These are phyloP conservation scores for Leccinellum rugosiceps DNA, from an alignment of 768 basidiomycete genomes.

Conservation along the genomic window DNA sequence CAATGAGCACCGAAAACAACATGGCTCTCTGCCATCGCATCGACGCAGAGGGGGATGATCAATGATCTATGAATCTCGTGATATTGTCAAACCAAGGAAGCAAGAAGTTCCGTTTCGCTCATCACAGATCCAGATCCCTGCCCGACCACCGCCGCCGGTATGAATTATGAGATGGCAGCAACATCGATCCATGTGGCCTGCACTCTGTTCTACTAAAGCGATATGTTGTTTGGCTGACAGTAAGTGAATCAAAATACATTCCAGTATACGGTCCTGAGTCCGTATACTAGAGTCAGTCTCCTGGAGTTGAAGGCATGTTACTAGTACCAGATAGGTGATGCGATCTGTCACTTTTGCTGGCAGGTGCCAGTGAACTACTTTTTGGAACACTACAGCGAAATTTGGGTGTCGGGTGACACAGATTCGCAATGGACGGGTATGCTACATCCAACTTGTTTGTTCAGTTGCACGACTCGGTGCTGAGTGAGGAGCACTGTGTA, in stretches of 20 bases:
- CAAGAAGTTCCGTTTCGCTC: constrained; percentile 14
- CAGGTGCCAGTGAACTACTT: constrained; percentile 82
- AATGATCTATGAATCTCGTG: constrained; percentile 18
- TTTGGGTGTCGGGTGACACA: constrained; percentile 83
- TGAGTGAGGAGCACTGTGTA: constrained; percentile 4
- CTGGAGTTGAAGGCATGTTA: constrained; percentile 57
- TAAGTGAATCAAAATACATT: constrained; percentile 34
- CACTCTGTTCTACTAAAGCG: constrained; percentile 79
- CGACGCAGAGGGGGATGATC: not conserved
- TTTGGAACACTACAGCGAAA: constrained; percentile 77
- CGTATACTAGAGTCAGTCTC: constrained; percentile 58
- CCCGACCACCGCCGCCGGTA: constrained; percentile 37
- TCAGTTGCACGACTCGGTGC: not conserved
- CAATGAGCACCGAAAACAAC: not conserved
- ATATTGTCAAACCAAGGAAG: constrained; percentile 31
- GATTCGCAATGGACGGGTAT: constrained; percentile 75
- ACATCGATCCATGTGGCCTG: constrained; percentile 56
- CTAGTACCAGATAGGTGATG: constrained; percentile 38
- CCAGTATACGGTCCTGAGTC: not conserved
- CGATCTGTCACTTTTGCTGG: constrained; percentile 55
- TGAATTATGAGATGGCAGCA: constrained; percentile 75
- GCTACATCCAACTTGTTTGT: constrained; percentile 7
- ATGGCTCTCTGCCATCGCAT: not conserved
- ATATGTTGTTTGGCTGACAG: constrained; percentile 82
- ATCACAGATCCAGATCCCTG: constrained; percentile 12